phyloP scores from a whole-genome alignment of 2,329 filamentous ascomycete species.

The Colletotrichum sp. region DNA sequence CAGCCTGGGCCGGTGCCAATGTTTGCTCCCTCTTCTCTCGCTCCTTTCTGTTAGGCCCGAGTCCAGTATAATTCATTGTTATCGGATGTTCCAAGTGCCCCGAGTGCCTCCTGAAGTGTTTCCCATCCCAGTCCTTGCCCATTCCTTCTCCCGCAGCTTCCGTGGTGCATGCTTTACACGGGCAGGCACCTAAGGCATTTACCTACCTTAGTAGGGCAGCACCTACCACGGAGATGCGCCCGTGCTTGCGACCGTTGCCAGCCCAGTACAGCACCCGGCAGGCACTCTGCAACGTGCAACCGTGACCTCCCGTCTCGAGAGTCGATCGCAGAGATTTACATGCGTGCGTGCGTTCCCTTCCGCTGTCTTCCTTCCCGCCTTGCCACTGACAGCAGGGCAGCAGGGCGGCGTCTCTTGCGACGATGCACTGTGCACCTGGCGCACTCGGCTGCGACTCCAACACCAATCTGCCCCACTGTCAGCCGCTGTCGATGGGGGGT shows the following conservation, averaged over 20 bases:
- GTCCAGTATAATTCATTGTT: background rate
- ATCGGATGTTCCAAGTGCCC: background rate
- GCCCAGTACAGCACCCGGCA: background rate
- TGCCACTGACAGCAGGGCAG: background rate
- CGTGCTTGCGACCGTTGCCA: background rate
- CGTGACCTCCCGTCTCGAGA: background rate
- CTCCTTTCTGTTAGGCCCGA: background rate
- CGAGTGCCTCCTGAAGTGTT: background rate
- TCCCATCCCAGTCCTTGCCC: background rate
- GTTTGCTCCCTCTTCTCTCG: background rate
- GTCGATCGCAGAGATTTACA: background rate
- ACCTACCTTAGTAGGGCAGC: background rate
- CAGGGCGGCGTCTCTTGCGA: background rate
- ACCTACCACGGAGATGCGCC: background rate
- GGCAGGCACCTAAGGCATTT: background rate
- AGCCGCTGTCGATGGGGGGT: slow-evolving; percentile 3
- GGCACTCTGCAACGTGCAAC: background rate
- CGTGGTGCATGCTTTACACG: background rate
- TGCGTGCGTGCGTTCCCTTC: background rate
- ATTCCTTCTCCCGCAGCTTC: background rate
- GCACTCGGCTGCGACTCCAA: background rate
- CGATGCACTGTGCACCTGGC: slow-evolving; percentile 3
- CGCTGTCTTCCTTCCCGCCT: background rate
- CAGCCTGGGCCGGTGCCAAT: background rate
- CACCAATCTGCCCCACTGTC: background rate